Conservation (phyloP, 495 filamentous ascomycete species). For the Penicillium steckii region DNA sequence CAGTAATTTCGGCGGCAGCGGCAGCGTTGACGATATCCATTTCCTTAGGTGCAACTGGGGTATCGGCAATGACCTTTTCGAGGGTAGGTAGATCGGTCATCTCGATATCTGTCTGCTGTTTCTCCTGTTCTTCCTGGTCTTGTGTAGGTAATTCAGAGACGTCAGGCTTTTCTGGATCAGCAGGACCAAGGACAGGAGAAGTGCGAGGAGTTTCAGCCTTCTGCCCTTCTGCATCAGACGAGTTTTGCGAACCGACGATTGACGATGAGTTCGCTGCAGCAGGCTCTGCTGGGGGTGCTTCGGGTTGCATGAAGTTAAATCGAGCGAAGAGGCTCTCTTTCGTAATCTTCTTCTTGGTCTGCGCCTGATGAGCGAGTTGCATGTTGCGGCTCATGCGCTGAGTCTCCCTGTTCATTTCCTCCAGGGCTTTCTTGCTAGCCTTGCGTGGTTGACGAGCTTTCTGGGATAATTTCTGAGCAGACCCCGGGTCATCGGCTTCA, state of each 20-base stretch:
- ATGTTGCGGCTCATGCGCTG: conserved; percentile 86
- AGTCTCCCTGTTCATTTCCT: conserved; percentile 91
- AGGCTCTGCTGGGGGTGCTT: conserved; percentile 20
- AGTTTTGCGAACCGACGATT: conserved; percentile 41
- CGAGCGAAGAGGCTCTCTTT: conserved; percentile 80
- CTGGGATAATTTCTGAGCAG: conserved; percentile 59
- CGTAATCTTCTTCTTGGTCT: conserved; percentile 87
- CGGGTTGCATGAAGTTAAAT: conserved; percentile 67
- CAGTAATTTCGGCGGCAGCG: neutral
- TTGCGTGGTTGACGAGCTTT: conserved; percentile 71
- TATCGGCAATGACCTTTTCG: conserved; percentile 16
- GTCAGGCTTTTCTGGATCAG: conserved; percentile 20
- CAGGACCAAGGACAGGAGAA: conserved; percentile 38
- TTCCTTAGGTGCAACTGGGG: conserved; percentile 1
- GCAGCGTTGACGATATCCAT: neutral
- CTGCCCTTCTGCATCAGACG: conserved; percentile 47
- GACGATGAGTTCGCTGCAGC: conserved; percentile 36
- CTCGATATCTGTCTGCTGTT: neutral
- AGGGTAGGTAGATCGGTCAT: conserved; percentile 15
- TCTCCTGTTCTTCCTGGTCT: neutral
- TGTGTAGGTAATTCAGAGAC: conserved; percentile 16
- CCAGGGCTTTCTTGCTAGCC: conserved; percentile 93
- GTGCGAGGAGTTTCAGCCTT: conserved; percentile 50
- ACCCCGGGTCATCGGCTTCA: conserved; percentile 57
- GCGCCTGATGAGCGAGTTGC: conserved; percentile 87